Conservation (phyloP, 108 stramenopile genomes). For the Fragilaria crotonensis region DNA sequence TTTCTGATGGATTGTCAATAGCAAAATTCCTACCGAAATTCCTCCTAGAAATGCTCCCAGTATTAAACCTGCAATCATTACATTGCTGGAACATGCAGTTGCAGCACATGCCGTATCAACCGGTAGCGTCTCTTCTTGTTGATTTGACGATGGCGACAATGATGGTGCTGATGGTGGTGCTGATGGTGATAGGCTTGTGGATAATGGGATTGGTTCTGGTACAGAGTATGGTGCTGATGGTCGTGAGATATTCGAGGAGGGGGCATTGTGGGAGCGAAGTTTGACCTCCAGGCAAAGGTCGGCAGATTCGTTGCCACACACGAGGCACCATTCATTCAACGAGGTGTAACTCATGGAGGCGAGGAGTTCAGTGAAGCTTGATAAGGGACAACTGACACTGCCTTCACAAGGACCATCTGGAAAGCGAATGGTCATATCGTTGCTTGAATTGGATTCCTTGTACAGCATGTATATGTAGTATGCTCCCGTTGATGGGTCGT, state of each 20-base stretch:
- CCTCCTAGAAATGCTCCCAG: not conserved
- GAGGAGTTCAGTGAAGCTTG: not conserved
- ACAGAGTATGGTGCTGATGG: too few relatives aligned
- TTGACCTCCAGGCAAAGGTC: conserved; percentile 21
- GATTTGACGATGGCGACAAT: too few relatives aligned
- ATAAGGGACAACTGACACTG: not conserved
- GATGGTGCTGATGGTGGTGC: too few relatives aligned
- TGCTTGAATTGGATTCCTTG: conserved; percentile 1
- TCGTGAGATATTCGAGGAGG: too few relatives aligned
- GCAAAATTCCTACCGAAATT: not conserved
- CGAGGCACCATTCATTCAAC: conserved; percentile 24
- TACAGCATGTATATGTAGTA: conserved; percentile 19
- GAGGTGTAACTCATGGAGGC: not conserved
- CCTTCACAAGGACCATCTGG: not conserved
- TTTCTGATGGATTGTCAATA: not conserved
- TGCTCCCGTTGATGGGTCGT: conserved; percentile 1
- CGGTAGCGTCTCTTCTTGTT: too few relatives aligned
- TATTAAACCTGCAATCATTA: too few relatives aligned
- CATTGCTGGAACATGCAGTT: too few relatives aligned
- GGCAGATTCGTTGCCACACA: conserved; percentile 24
- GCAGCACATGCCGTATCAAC: too few relatives aligned
- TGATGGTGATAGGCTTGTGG: too few relatives aligned
- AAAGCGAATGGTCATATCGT: not conserved
- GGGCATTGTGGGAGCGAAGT: not conserved
- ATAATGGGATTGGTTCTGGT: too few relatives aligned